Conservation (phyloP, 352 stramenopile genomes). For the Phytopythium ostracodes region DNA sequence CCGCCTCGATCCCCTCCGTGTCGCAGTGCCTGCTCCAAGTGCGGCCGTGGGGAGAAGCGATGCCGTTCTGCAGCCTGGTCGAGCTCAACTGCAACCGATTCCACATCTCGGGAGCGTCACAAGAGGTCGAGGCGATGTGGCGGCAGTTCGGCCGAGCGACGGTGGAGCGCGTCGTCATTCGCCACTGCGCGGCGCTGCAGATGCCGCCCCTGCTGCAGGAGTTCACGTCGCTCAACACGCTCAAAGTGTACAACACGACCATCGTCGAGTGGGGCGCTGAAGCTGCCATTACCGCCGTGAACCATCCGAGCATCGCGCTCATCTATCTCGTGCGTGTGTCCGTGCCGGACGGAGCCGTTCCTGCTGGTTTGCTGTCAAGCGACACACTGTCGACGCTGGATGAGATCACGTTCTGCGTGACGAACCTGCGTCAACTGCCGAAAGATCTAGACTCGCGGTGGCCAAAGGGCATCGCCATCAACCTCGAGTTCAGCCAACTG, state of each 20-base stretch:
- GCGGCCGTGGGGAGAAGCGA: background rate
- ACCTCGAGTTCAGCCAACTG: slow-evolving; percentile 20
- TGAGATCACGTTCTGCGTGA: slow-evolving; percentile 27
- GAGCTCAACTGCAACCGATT: slow-evolving; percentile 26
- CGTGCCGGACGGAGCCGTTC: slow-evolving; percentile 22
- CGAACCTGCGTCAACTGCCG: slow-evolving; percentile 31
- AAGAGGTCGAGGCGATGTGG: slow-evolving; percentile 12
- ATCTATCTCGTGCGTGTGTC: slow-evolving; percentile 25
- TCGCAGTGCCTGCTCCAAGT: slow-evolving; percentile 1
- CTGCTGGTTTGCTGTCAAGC: slow-evolving; percentile 10
- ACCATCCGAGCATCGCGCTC: slow-evolving; percentile 25
- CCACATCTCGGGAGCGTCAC: slow-evolving; percentile 3
- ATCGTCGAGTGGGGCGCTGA: slow-evolving; percentile 21
- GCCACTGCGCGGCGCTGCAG: slow-evolving; percentile 23
- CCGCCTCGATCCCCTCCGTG: background rate
- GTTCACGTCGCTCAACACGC: slow-evolving; percentile 19
- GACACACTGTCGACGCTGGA: slow-evolving; percentile 14
- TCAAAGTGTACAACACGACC: slow-evolving; percentile 34
- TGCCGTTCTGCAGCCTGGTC: slow-evolving; percentile 18
- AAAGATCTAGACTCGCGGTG: slow-evolving; percentile 32
- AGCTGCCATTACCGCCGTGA: slow-evolving; percentile 18
- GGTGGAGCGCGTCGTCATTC: slow-evolving; percentile 20
- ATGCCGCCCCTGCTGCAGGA: slow-evolving; percentile 24
- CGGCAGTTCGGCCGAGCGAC: slow-evolving; percentile 16
- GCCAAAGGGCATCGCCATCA: slow-evolving; percentile 23